Evolutionary conservation across 148 eudicot species (phyloP).

Genomic region (Oxyria digyna): DNA sequence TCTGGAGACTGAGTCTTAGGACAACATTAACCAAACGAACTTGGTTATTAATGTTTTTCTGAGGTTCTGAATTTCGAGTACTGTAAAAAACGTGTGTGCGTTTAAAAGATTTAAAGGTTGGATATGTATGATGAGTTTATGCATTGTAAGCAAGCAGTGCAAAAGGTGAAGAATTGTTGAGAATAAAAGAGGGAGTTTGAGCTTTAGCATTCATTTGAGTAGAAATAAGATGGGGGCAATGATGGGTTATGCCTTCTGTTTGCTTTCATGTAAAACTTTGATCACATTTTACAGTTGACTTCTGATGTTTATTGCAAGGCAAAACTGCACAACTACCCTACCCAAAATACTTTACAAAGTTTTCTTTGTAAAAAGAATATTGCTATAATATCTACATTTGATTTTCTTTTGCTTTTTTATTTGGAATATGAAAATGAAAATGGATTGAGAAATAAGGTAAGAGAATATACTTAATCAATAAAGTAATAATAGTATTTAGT

Average conservation of each 20-base stretch:
- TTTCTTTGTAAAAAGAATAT: no score
- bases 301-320: not conserved
- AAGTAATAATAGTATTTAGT: no score
- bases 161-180: not conserved
- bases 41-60: not conserved
- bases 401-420: no score
- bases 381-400: no score
- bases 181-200: slow-evolving; percentile 3
- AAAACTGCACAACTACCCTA: not conserved
- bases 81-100: no score
- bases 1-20: slow-evolving; percentile 19
- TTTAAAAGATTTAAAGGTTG: not conserved
- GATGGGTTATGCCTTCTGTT: not conserved
- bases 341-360: no score
- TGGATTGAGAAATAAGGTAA: no score
- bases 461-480: no score
- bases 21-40: not conserved
- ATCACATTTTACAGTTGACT: not conserved
- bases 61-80: not conserved
- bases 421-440: no score
- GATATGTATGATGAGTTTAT: not conserved
- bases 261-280: not conserved
- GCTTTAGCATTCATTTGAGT: not conserved
- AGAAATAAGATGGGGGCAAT: slow-evolving; percentile 2
- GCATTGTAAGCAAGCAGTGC: not conserved